A percentile compares a stretch with the other conserved stretches of the same genome.
These are phyloP conservation scores for Loxodes magnus DNA, from an alignment of 73 alveolate species.

Conservation along the genomic window DNA sequence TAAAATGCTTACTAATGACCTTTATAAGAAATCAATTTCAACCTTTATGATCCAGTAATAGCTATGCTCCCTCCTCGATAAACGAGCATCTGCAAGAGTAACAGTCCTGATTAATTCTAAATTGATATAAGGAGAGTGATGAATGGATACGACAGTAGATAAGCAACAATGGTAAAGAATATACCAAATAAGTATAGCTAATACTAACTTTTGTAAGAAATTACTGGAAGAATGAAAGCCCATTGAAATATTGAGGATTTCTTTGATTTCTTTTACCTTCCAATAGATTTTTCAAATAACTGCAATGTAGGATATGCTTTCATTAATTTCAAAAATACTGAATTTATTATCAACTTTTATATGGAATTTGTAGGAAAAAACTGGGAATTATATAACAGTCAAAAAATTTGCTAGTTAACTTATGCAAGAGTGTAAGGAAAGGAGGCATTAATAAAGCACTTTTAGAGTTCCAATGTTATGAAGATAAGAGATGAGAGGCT, in stretches of 20 bases:
- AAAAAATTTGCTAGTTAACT: slow-evolving; percentile 33
- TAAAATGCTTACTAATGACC: no score
- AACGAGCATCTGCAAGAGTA: no score
- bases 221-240: no score
- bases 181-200: slow-evolving; percentile 61
- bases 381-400: slow-evolving; percentile 53
- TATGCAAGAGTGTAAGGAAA: slow-evolving; percentile 49
- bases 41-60: no score
- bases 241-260: neutral
- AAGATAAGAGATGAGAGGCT: neutral
- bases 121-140: no score
- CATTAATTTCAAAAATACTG: slow-evolving; percentile 48
- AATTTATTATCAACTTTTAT: slow-evolving; percentile 50
- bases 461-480: slow-evolving; percentile 36
- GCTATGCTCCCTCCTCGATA: no score
- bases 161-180: slow-evolving; percentile 65
- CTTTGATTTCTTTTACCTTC: slow-evolving; percentile 28
- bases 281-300: slow-evolving; percentile 34
- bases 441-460: slow-evolving; percentile 27
- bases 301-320: slow-evolving; percentile 87
- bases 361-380: slow-evolving; percentile 49
- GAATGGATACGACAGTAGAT: slow-evolving; percentile 23
- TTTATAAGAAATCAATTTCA: no score
- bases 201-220: slow-evolving; percentile 9
- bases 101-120: no score